Evolutionary conservation across 164 flowering plant genomes (phyloP).

Genomic region (Aristolochia fimbriata): DNA sequence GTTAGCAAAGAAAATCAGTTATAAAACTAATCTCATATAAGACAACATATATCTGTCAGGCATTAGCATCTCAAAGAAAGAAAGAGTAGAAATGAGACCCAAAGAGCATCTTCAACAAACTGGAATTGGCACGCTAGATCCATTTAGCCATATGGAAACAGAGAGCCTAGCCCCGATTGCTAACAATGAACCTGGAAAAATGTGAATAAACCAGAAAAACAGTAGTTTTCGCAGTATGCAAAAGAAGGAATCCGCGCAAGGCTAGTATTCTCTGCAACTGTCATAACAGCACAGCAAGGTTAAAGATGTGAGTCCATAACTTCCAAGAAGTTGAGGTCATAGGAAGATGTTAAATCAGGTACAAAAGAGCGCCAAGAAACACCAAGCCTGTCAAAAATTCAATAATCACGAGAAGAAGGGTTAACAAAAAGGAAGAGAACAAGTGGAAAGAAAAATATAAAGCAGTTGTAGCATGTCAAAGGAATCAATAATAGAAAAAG

Average conservation of each 20-base stretch:
- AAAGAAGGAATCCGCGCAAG: conserved; percentile 2
- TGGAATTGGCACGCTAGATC: background rate
- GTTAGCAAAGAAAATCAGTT: conserved; percentile 3
- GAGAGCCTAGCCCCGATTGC: conserved; percentile 12
- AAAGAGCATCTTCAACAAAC: too few species aligned
- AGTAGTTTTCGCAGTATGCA: conserved; percentile 11
- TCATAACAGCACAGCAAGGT: conserved; percentile 93
- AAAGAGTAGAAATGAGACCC: too few species aligned
- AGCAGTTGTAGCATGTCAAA: background rate
- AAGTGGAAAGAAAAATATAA: background rate
- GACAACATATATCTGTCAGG: conserved; percentile 17
- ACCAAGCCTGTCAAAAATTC: conserved; percentile 49
- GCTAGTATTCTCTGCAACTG: conserved; percentile 70
- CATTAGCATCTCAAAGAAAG: conserved; percentile 4
- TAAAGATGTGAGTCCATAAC: conserved; percentile 93
- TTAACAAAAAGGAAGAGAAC: conserved; percentile 1
- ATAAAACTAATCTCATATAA: conserved; percentile 3
- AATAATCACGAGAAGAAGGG: conserved; percentile 13
- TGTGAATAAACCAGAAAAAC: background rate
- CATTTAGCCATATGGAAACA: conserved; percentile 12
- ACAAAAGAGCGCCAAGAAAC: conserved; percentile 50
- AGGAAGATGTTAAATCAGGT: conserved; percentile 83
- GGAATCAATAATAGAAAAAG: background rate
- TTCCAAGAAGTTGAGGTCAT: conserved; percentile 72
- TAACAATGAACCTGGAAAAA: conserved; percentile 3